A percentile compares a stretch with the other conserved stretches of the same genome.
Evolutionary conservation across 306 rosid species (phyloP).

Genomic region (Potentilla sterilis): DNA sequence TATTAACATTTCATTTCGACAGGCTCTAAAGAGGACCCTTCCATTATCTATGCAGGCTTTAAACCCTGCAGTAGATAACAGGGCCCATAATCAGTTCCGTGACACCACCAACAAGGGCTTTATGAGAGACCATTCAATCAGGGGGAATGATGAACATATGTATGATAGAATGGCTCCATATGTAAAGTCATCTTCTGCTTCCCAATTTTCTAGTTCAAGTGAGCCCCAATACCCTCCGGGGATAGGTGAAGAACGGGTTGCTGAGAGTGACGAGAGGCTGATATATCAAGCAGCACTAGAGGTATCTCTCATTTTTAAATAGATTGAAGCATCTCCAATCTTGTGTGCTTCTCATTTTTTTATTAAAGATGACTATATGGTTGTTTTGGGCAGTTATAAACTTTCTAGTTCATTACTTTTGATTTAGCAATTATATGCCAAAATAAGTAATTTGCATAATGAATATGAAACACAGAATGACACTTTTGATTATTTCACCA

Average conservation of each 20-base stretch:
- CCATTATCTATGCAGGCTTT: conserved; percentile 41
- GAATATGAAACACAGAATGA: neutral
- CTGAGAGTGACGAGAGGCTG: conserved; percentile 74
- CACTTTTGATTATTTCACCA: neutral
- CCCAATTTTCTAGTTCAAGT: conserved; percentile 53
- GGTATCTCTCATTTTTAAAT: conserved; percentile 41
- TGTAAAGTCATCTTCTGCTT: conserved; percentile 44
- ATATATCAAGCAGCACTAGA: conserved; percentile 86
- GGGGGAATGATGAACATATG: conserved; percentile 51
- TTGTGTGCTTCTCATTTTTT: neutral
- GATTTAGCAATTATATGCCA: neutral
- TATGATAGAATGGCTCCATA: conserved; percentile 60
- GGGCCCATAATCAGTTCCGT: conserved; percentile 40
- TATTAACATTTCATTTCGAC: conserved; percentile 62
- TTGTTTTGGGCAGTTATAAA: neutral
- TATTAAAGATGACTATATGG: neutral
- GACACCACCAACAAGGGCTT: conserved; percentile 47
- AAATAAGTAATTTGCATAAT: neutral
- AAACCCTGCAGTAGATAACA: conserved; percentile 40
- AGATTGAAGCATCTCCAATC: neutral
- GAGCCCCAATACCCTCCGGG: conserved; percentile 59
- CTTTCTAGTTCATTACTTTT: neutral
- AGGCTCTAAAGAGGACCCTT: conserved; percentile 66
- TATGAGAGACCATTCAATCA: conserved; percentile 37
- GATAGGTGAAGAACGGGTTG: conserved; percentile 58